Percentiles rank a stretch among this genome's conserved stretches.
Conservation (phyloP, 495 filamentous ascomycete species). For the Lepraria neglecta region DNA sequence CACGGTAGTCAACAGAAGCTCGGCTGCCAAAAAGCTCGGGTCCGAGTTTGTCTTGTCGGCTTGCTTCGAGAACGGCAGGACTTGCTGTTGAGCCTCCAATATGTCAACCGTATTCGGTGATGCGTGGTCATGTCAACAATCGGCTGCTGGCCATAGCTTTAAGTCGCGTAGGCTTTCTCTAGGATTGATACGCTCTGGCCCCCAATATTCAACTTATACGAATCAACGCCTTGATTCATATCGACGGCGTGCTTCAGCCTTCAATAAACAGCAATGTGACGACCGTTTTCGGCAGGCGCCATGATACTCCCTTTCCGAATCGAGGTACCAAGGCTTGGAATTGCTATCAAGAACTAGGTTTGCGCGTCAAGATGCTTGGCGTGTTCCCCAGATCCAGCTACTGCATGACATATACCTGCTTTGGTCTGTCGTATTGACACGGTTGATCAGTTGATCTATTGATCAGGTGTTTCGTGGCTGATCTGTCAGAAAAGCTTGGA, state of each 20-base stretch:
- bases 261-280: conserved; percentile 4
- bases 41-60: no score
- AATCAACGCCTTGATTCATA: not conserved
- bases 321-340: not conserved
- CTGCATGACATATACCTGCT: conserved; percentile 6
- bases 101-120: conserved; percentile 5
- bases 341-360: not conserved
- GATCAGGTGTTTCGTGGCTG: not conserved
- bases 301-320: not conserved
- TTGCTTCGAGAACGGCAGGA: not conserved
- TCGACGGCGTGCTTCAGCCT: conserved; percentile 1
- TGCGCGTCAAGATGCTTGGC: conserved; percentile 6
- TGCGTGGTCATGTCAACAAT: not conserved
- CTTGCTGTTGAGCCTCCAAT: not conserved
- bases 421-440: conserved; percentile 10
- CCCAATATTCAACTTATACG: not conserved
- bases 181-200: not conserved
- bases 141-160: not conserved
- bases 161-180: not conserved
- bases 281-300: conserved; percentile 2
- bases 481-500: not conserved
- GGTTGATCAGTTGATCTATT: not conserved
- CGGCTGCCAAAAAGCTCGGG: no score
- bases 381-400: not conserved
- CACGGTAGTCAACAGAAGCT: no score